Evolutionary conservation across 768 basidiomycete genomes (phyloP).

Genomic region (Leucosporidium yakuticum): DNA sequence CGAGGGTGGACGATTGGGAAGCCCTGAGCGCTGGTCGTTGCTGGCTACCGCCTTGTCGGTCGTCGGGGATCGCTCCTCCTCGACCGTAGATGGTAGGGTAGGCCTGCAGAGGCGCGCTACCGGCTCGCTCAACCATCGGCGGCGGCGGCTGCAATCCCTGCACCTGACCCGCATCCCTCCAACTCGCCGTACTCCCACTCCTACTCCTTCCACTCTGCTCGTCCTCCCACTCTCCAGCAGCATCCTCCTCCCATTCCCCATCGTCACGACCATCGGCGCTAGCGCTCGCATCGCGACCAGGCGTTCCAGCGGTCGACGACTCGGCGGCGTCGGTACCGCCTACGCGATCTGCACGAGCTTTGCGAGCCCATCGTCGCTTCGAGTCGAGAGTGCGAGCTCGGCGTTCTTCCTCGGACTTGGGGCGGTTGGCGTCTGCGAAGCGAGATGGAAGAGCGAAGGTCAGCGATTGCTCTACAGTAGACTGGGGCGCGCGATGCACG

Average conservation of each 20-base stretch:
- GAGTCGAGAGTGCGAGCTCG: slow-evolving; percentile 41
- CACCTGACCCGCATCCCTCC: too few species aligned
- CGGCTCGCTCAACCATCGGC: too few species aligned
- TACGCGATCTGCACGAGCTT: slow-evolving; percentile 39
- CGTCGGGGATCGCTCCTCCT: background rate
- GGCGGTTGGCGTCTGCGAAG: slow-evolving; percentile 43
- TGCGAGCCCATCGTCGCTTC: slow-evolving; percentile 46
- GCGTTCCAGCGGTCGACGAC: slow-evolving; percentile 4
- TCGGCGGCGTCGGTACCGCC: background rate
- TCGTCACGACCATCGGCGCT: background rate
- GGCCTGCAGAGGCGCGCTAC: too few species aligned
- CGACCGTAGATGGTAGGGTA: background rate
- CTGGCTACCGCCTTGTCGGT: too few species aligned
- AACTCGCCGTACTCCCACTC: background rate
- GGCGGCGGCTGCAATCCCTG: too few species aligned
- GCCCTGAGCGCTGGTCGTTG: too few species aligned
- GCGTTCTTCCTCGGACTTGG: slow-evolving; percentile 43
- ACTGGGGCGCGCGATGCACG: background rate
- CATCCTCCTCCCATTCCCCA: background rate
- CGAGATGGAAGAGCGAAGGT: background rate
- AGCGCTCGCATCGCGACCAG: background rate
- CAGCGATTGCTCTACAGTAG: background rate
- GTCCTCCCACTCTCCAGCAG: background rate
- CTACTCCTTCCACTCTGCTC: background rate
- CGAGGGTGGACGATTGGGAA: too few species aligned